Conservation (phyloP, 106 monocot species). For the Dendrobium officinale region DNA sequence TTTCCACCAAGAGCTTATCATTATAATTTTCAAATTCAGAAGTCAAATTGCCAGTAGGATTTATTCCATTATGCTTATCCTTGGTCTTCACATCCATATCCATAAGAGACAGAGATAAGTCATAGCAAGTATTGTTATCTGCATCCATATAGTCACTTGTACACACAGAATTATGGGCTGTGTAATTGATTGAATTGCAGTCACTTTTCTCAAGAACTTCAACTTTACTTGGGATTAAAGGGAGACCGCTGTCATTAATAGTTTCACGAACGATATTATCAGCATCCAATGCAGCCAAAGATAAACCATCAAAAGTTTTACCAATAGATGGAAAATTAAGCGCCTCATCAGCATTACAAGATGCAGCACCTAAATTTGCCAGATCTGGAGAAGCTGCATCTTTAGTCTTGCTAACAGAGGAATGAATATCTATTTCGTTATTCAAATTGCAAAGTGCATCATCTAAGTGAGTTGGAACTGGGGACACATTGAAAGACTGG, state of each 20-base stretch:
- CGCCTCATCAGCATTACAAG: slow-evolving; percentile 8
- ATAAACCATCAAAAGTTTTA: neutral
- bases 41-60: slow-evolving; percentile 5
- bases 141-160: slow-evolving; percentile 5
- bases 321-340: slow-evolving; percentile 1
- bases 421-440: neutral
- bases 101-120: slow-evolving; percentile 12
- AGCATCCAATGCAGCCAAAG: slow-evolving; percentile 10
- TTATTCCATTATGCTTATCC: slow-evolving; percentile 12
- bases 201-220: slow-evolving; percentile 5
- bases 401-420: neutral
- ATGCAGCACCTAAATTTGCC: slow-evolving; percentile 6
- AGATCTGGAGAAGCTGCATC: neutral
- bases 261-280: slow-evolving; percentile 12
- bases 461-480: neutral
- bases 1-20: slow-evolving; percentile 16
- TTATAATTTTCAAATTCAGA: slow-evolving; percentile 18
- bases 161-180: slow-evolving; percentile 6
- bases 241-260: neutral
- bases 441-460: neutral
- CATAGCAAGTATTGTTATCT: slow-evolving; percentile 17
- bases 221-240: slow-evolving; percentile 7
- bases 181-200: slow-evolving; percentile 9
- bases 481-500: neutral
- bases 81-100: slow-evolving; percentile 7